Base-by-base conservation (phyloP, 2,329 filamentous ascomycete species). In the Dothideomycetes sp. region DNA sequence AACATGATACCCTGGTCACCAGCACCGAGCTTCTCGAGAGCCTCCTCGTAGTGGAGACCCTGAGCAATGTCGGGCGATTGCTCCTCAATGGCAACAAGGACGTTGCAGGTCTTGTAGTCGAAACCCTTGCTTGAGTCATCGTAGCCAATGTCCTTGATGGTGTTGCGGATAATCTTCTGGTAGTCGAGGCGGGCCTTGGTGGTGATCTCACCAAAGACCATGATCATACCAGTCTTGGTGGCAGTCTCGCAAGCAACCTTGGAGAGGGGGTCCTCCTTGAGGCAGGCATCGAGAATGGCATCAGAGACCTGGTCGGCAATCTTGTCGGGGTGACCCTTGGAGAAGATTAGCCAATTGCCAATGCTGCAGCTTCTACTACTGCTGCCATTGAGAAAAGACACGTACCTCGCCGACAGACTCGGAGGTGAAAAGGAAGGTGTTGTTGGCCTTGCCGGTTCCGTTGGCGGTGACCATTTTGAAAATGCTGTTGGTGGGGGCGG, bases 1-100 rank as follows among this genome's bases (percentile, higher is more conserved):
- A 98, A 98, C 91, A 98, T 98, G 76, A 98, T 95, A 75, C 91
- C 91, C 76, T 98, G 91, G 70, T 98, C 91, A 82, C 91, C 91
- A 48, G 91, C 91, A 68, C 91, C 91, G 51, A 98, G 81, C 71
- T 94, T 81, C 79, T 98, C 91, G 36, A 98, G 82, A 53, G 86
- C 87, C 74, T 95, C 77, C 52, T 98, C 91, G 67, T 94, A 94
- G 76, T 96, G 86, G 42, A 98, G 85, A 76, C 91, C 91, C 73
- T 96, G 91, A 55, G 91, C 91, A 60, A 98, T 98, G 68, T 98
- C 91, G 59, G 89, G 84, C 45, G 89, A 96, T 72, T 98, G 91
- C 73, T 98, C 79, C 81, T 98, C 91, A 66, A 98, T 95, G 69
- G 89, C 91, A 57, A 96, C 88, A 55, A 96, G 80, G 60, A 98